Conservation (phyloP, 176 grass and related monocot species). For the Microstegium vimineum region DNA sequence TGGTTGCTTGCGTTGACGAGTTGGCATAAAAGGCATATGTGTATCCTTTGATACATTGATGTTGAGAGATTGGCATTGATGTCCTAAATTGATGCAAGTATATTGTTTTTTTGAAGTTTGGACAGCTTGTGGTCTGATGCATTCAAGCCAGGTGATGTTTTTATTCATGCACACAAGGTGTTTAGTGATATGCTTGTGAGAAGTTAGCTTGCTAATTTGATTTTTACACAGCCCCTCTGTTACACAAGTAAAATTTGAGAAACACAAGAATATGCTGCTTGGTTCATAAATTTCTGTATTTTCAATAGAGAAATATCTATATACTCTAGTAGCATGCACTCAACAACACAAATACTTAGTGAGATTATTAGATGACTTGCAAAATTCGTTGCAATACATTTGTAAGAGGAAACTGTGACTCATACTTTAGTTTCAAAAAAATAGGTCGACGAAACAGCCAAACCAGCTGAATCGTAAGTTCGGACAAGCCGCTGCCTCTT, state of each 20-base stretch:
- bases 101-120: not conserved
- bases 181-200: not conserved
- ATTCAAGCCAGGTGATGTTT: not conserved
- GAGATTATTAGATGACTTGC: conserved; percentile 5
- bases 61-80: too few species aligned
- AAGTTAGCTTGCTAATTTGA: not conserved
- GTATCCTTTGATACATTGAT: too few species aligned
- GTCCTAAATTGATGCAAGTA: too few species aligned
- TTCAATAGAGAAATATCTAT: not conserved
- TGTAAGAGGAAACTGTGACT: not conserved
- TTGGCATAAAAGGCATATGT: too few species aligned
- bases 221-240: not conserved
- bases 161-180: not conserved
- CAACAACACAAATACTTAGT: not conserved
- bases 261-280: not conserved
- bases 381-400: conserved; percentile 2
- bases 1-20: too few species aligned
- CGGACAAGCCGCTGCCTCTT: conserved; percentile 75
- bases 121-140: not conserved
- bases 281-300: not conserved
- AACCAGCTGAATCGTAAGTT: conserved; percentile 62
- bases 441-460: conserved; percentile 86
- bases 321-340: not conserved
- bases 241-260: not conserved
- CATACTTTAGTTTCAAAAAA: conserved; percentile 73